Conservation (phyloP, 2,329 filamentous ascomycete species). For the Chaetothyriales sp. region DNA sequence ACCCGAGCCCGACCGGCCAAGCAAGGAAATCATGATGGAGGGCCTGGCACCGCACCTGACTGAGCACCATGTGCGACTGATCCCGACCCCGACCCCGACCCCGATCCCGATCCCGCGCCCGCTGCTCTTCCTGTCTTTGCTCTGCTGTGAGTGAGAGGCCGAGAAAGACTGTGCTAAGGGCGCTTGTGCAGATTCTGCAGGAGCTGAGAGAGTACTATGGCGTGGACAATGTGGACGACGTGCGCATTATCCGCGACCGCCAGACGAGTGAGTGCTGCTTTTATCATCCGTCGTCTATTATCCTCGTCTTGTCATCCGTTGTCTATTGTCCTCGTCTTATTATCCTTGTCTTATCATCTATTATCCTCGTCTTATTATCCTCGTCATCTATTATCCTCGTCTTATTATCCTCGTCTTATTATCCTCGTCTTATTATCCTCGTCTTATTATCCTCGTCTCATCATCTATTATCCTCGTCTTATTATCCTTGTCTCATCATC, state of each 20-base stretch:
- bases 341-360: no score
- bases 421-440: no score
- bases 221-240: slow-evolving; percentile 41
- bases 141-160: slow-evolving; percentile 12
- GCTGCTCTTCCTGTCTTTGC: slow-evolving; percentile 1
- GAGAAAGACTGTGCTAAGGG: slow-evolving; percentile 27
- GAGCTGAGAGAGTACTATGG: slow-evolving; percentile 41
- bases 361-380: not conserved
- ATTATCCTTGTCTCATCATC: no score
- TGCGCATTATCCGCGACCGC: slow-evolving; percentile 45
- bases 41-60: slow-evolving; percentile 35
- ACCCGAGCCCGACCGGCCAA: slow-evolving; percentile 24
- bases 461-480: no score
- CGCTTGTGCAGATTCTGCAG: slow-evolving; percentile 38
- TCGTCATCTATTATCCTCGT: no score
- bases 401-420: no score
- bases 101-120: slow-evolving; percentile 20
- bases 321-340: not conserved
- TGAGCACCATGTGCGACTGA: slow-evolving; percentile 38
- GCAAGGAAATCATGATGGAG: slow-evolving; percentile 38
- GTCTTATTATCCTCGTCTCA: no score
- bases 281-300: no score
- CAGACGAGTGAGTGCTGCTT: slow-evolving; percentile 36
- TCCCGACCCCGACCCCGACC: slow-evolving; percentile 20
- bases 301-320: not conserved